A percentile compares a stretch with the other conserved stretches of the same genome.
Evolutionary conservation across 805 yeast species (phyloP).

Genomic region (Candida broadrunensis): DNA sequence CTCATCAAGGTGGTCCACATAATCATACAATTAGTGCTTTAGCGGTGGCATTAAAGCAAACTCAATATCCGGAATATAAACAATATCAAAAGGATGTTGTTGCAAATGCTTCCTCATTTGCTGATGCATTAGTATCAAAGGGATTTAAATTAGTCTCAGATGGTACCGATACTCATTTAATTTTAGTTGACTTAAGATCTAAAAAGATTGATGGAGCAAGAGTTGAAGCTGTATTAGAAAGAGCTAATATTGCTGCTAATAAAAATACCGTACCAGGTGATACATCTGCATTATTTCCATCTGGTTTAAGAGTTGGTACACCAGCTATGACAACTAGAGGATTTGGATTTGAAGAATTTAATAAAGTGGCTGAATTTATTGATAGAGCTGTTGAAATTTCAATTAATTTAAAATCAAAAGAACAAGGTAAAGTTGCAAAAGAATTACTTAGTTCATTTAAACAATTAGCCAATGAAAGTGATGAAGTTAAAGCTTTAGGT

Average conservation of each 20-base stretch:
- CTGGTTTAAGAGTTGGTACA: conserved; percentile 96
- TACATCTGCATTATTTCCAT: conserved; percentile 93
- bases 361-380: conserved; percentile 73
- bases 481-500: conserved; percentile 61
- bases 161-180: conserved; percentile 98
- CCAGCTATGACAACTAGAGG: conserved; percentile 99
- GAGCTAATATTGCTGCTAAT: conserved; percentile 91
- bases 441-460: conserved; percentile 90
- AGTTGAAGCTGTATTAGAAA: conserved; percentile 92
- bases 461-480: conserved; percentile 65
- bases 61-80: conserved; percentile 83
- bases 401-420: conserved; percentile 54
- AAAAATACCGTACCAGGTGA: conserved; percentile 98
- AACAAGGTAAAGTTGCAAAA: conserved; percentile 80
- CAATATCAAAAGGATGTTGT: conserved; percentile 87
- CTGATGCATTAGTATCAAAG: conserved; percentile 62
- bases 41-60: conserved; percentile 96
- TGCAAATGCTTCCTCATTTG: conserved; percentile 83
- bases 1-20: conserved; percentile 99
- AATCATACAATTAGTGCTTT: conserved; percentile 98
- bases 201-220: conserved; percentile 96
- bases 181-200: conserved; percentile 82
- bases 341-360: conserved; percentile 82
- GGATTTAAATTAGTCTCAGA: conserved; percentile 84
- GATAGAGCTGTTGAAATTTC: conserved; percentile 74